Percentiles rank a stretch among this genome's conserved stretches.
phyloP scores from a whole-genome alignment of 1,284 basidiomycete genomes.

The Tranzscheliella williamsii region DNA sequence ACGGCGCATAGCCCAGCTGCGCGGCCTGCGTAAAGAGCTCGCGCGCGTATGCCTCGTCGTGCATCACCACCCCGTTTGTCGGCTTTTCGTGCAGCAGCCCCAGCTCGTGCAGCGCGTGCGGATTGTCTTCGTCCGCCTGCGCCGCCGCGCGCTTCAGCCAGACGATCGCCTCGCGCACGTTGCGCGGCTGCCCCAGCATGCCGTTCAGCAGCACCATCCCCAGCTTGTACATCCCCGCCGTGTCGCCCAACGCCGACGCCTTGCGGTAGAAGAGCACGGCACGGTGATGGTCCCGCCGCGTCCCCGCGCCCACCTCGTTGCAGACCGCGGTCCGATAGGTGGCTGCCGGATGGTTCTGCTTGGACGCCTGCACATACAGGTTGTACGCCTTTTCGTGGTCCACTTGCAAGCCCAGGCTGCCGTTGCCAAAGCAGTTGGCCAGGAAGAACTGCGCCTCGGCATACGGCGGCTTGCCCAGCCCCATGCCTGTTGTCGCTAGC shows the following conservation, averaged over 20 bases:
- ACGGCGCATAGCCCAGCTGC: constrained; percentile 88
- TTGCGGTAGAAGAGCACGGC: constrained; percentile 96
- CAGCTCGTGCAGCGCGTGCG: constrained; percentile 96
- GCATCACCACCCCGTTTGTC: constrained; percentile 62
- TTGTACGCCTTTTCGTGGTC: constrained; percentile 98
- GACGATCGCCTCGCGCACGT: constrained; percentile 85
- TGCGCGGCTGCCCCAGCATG: constrained; percentile 78
- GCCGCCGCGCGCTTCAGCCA: constrained; percentile 94
- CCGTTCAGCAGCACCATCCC: constrained; percentile 92
- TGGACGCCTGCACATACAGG: constrained; percentile 94
- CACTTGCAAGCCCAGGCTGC: constrained; percentile 87
- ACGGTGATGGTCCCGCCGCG: constrained; percentile 79
- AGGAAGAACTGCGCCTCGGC: constrained; percentile 99
- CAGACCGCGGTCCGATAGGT: constrained; percentile 98
- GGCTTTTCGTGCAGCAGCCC: constrained; percentile 79
- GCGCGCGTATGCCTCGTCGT: constrained; percentile 78
- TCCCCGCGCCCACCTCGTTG: constrained; percentile 99
- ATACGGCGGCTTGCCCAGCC: constrained; percentile 68
- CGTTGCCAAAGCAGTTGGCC: constrained; percentile 95
- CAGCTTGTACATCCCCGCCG: constrained; percentile 98
- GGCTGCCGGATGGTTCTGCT: constrained; percentile 92
- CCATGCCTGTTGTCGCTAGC: constrained; percentile 77
- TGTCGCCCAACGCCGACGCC: constrained; percentile 92
- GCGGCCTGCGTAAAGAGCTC: constrained; percentile 88
- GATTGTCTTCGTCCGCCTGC: constrained; percentile 97